Evolutionary conservation across 2,329 filamentous ascomycete genomes (phyloP), one percentile per base, ranked within the genome.

Genomic region (Leptographium wingfieldii): DNA sequence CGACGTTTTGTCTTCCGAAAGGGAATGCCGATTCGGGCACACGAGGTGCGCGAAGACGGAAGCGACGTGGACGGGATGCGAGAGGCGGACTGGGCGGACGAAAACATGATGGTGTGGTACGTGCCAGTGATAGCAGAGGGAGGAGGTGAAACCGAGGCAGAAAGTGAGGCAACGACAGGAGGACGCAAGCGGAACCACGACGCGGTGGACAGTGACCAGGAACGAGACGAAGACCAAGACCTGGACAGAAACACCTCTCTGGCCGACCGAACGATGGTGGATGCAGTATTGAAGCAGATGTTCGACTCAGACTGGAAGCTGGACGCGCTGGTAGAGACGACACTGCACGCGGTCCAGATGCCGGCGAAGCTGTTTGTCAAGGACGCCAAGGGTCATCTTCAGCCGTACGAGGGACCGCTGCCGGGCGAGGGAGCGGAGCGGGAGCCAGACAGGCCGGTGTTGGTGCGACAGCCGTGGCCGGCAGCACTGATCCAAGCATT

Each of bases 1-100:
- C 82, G 94, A 54, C 78, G 85, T 38, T 96, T 96, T 71, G 83
- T 97, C 56, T 92, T 96, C 67, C 82, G 94, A 46, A 91, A 89
- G 66, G 86, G 89, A 0, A 80, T 95, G 69, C 86, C 87, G 0
- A 73, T 96, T n/a, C 76, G 74, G 38, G 78, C 86, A 1, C 78
- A 83, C 63, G 94, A 99, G 71, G 80, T 88, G 56, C 73, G 76
- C 49, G 66, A 40, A 40, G 14, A 40, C 12, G 38, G 38, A 14
- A 40, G 38, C 25, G 54, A 19, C 3, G 35, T 16, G 27, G 22
- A 43, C 1, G 29, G 52, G 9, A 2, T 61, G 27, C 86, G 78
- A 74, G 73, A 75, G 54, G 88, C 91, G 0, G 84, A 89, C 56
- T 95, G 84, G 80, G 72, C 82, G 61, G 92, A 97, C 70, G 77